Evolutionary conservation across 2,329 filamentous ascomycete genomes (phyloP).

Genomic region (Epichloe uncinata): DNA sequence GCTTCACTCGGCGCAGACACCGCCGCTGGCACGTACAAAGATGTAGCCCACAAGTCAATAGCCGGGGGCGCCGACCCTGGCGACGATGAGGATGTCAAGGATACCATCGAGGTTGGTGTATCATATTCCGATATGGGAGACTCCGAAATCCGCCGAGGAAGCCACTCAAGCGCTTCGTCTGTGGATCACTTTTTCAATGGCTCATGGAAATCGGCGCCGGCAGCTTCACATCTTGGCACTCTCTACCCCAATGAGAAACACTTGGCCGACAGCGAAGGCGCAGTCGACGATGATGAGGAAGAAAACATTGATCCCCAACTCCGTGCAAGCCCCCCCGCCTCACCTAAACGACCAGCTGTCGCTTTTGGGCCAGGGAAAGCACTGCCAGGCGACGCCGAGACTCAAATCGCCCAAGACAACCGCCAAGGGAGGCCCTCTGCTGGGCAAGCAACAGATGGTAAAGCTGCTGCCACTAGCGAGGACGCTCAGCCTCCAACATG

Average conservation of each 20-base stretch:
- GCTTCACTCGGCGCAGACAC: constrained; percentile 23
- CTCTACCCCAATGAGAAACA: neutral
- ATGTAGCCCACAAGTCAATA: constrained; percentile 25
- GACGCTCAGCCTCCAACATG: neutral
- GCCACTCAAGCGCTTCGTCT: constrained; percentile 18
- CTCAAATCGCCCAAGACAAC: neutral
- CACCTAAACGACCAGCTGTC: neutral
- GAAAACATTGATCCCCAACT: constrained; percentile 7
- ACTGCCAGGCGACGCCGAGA: neutral
- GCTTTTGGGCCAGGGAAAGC: neutral
- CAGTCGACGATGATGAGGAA: neutral
- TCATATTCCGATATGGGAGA: constrained; percentile 21
- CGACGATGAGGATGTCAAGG: constrained; percentile 38
- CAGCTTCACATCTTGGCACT: constrained; percentile 1
- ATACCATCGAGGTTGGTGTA: constrained; percentile 44
- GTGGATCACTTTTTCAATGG: constrained; percentile 11
- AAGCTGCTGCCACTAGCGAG: neutral
- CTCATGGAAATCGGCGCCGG: constrained; percentile 9
- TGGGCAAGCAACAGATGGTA: neutral
- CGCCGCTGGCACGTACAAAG: constrained; percentile 25
- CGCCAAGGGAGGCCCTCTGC: neutral
- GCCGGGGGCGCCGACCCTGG: constrained; percentile 19
- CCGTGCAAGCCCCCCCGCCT: constrained; percentile 1
- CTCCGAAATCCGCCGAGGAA: constrained; percentile 14
- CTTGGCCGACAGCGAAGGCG: neutral